Base-by-base conservation (phyloP, 2,329 filamentous ascomycete species). In the Metarhizium sp. region DNA sequence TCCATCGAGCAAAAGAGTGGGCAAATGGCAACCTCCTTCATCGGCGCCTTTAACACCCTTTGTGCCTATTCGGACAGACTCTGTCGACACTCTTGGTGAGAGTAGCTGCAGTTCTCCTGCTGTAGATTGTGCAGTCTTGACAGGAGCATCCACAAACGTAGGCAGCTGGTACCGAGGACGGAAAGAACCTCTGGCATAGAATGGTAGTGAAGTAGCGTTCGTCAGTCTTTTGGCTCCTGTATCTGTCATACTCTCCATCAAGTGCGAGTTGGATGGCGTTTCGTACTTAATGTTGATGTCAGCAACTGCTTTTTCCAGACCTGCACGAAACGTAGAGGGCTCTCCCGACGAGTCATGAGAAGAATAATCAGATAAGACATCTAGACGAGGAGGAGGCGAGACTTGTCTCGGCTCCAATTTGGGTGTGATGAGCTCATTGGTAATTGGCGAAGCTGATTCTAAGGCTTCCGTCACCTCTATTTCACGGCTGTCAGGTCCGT, bases 201-300 rank as follows among this genome's bases (percentile, higher is more conserved):
- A 42, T 13, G 54, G 34, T n/a, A 47, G 14, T 6, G 45, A 36
- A 42, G 42, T 42, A 47, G 29, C 8, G 6, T 25, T 36, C 11
- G 40, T 34, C 14, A 52, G 32, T 36, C 29, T 45, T 40, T 51
- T 55, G 13, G 11, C 54, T 32, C 38, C 47, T 14, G 16, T 50
- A 36, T 54, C 53, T 40, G 25, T 43, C 36, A 47, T 40, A 16
- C 14, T 54, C 18, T 51, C 29, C 8, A 51, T 48, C 42, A 57
- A 47, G 20, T 50, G 32, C 16, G 50, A 20, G 6, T 51, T 54
- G n/a, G 59, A 57, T 25, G 58, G 34, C 10, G 59, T 57, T 47
- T 57, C 61, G 48, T 68, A 66, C 47, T 67, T 65, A 50, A 57
- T 55, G 47, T 66, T 63, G 52, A 69, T 67, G 32, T 66, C 64